phyloP scores from a whole-genome alignment of 352 stramenopile species.

The Phytophthora lateralis region DNA sequence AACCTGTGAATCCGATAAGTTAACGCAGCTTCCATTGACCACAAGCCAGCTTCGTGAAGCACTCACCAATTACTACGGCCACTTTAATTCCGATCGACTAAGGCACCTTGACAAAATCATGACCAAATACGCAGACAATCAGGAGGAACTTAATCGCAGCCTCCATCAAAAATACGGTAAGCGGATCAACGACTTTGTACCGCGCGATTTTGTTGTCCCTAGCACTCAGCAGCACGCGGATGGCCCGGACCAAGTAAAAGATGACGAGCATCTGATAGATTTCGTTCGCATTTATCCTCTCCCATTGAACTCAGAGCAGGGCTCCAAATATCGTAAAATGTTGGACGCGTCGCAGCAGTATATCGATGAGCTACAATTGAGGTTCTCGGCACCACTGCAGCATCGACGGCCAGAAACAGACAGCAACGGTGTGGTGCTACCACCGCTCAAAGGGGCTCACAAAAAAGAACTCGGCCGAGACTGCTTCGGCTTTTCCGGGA shows the following conservation, averaged over 20 bases:
- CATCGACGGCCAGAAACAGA: conserved; percentile 60
- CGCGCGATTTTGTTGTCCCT: conserved; percentile 4
- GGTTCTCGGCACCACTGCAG: conserved; percentile 78
- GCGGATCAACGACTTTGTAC: conserved; percentile 51
- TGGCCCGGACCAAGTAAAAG: conserved; percentile 13
- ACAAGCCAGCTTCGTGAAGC: conserved; percentile 43
- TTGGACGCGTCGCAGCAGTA: conserved; percentile 80
- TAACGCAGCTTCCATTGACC: conserved; percentile 24
- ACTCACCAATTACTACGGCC: conserved; percentile 58
- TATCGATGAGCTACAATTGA: conserved; percentile 82
- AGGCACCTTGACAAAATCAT: conserved; percentile 80
- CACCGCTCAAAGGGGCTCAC: conserved; percentile 56
- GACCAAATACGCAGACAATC: conserved; percentile 64
- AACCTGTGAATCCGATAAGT: conserved; percentile 22
- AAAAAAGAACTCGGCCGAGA: conserved; percentile 71
- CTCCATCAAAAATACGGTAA: conserved; percentile 75
- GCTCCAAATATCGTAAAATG: conserved; percentile 77
- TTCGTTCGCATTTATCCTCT: conserved; percentile 69
- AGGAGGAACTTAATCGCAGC: conserved; percentile 69
- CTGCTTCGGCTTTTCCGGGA: conserved; percentile 82
- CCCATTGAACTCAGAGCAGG: conserved; percentile 36
- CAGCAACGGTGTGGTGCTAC: conserved; percentile 41
- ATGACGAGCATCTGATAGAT: conserved; percentile 66
- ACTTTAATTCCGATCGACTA: conserved; percentile 60
- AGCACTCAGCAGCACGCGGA: conserved; percentile 11